Evolutionary conservation across 345 rosid genomes (phyloP).

Genomic region (Brassica carinata): DNA sequence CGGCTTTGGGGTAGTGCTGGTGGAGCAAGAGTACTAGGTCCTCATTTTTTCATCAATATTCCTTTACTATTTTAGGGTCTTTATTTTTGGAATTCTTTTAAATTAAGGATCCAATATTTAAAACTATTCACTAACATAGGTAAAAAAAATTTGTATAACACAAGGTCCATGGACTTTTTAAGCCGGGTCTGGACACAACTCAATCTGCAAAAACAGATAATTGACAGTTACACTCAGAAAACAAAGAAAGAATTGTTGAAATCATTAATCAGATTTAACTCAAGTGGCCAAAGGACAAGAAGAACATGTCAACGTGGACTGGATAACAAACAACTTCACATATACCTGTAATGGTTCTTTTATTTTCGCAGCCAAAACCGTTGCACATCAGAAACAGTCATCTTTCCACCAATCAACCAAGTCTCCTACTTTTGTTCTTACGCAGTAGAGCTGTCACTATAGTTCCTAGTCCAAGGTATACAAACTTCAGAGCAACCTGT

Average conservation of each 20-base stretch:
- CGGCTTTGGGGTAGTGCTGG: neutral
- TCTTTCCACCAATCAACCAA: constrained; percentile 25
- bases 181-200: neutral
- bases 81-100: too few relatives aligned
- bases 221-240: neutral
- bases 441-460: constrained; percentile 59
- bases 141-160: neutral
- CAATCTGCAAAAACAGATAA: constrained; percentile 19
- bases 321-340: neutral
- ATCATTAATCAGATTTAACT: too few relatives aligned
- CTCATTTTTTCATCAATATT: neutral
- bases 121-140: neutral
- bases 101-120: neutral
- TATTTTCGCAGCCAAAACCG: neutral
- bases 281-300: neutral
- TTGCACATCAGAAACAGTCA: constrained; percentile 16
- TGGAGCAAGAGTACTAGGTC: too few relatives aligned
- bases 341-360: neutral
- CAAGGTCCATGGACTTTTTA: neutral
- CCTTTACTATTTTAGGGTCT: neutral
- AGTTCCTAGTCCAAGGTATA: constrained; percentile 61
- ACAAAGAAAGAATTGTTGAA: too few relatives aligned
- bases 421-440: constrained; percentile 47
- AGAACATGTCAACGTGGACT: neutral
- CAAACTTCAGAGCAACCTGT: constrained; percentile 63